Evolutionary conservation across 2,329 filamentous ascomycete species (phyloP).

Genomic region (Colletotrichum neosansevieriae): DNA sequence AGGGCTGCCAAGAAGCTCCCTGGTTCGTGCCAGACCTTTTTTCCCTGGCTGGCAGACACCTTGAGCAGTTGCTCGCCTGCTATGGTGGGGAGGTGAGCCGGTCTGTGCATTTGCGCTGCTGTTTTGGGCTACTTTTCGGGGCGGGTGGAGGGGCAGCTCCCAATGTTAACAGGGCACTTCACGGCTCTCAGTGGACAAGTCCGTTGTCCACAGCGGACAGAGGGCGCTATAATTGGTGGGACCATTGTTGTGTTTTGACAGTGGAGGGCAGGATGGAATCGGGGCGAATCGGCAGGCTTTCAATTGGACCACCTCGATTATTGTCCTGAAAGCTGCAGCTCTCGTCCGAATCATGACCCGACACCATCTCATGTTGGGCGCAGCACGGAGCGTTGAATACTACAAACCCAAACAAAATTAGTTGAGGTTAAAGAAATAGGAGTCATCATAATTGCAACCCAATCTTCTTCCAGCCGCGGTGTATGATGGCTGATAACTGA

Average conservation of each 20-base stretch:
- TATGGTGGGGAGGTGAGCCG: constrained; percentile 23
- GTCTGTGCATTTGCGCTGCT: constrained; percentile 30
- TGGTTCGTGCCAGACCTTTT: constrained; percentile 28
- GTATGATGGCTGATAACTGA: constrained; percentile 29
- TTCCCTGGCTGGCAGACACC: background rate
- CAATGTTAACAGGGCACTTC: constrained; percentile 10
- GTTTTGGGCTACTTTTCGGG: constrained; percentile 15
- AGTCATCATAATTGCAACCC: background rate
- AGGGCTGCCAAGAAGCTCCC: constrained; percentile 39
- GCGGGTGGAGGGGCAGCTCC: constrained; percentile 23
- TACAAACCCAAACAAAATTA: background rate
- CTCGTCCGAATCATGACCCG: constrained; percentile 9
- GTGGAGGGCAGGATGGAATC: constrained; percentile 17
- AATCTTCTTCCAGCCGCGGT: background rate
- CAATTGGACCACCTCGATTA: constrained; percentile 5
- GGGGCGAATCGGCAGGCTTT: constrained; percentile 20
- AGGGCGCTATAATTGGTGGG: constrained; percentile 26
- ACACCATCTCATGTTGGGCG: constrained; percentile 20
- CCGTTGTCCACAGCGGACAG: constrained; percentile 6
- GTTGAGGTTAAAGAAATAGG: background rate
- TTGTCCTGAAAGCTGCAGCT: background rate
- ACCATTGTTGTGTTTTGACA: constrained; percentile 8
- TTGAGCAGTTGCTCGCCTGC: background rate
- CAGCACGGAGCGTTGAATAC: background rate
- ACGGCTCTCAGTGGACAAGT: constrained; percentile 14